A percentile compares a stretch with the other conserved stretches of the same genome.
These are phyloP conservation scores for Phytophthora podocarpi DNA, from an alignment of 352 stramenopile species.

Conservation along the genomic window DNA sequence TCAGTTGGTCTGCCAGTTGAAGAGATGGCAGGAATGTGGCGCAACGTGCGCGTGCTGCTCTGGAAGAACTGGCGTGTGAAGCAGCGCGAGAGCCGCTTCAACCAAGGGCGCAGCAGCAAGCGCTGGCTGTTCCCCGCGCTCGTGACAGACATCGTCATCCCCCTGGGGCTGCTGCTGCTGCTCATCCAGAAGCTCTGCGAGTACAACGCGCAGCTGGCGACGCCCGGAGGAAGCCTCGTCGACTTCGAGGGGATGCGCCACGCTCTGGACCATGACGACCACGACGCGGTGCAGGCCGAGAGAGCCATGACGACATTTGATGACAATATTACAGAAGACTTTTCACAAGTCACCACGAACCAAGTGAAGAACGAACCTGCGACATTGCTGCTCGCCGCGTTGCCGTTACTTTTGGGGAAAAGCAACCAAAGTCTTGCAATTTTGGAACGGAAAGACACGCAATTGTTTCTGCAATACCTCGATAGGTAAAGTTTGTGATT, in stretches of 20 bases:
- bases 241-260: slow-evolving; percentile 3
- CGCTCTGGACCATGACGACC: neutral
- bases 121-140: slow-evolving; percentile 74
- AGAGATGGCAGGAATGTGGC: slow-evolving; percentile 33
- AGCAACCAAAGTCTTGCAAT: slow-evolving; percentile 63
- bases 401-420: slow-evolving; percentile 60
- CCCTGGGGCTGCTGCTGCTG: slow-evolving; percentile 60
- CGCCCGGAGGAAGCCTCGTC: slow-evolving; percentile 4
- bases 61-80: slow-evolving; percentile 88
- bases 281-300: slow-evolving; percentile 14
- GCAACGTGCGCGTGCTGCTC: slow-evolving; percentile 60
- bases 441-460: slow-evolving; percentile 56
- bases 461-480: slow-evolving; percentile 55
- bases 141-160: slow-evolving; percentile 71
- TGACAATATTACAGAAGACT: slow-evolving; percentile 4
- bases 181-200: slow-evolving; percentile 62
- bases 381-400: slow-evolving; percentile 48
- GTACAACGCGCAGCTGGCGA: slow-evolving; percentile 50
- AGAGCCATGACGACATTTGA: neutral
- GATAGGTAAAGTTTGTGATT: slow-evolving; percentile 21
- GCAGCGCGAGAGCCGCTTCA: slow-evolving; percentile 79
- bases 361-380: slow-evolving; percentile 23
- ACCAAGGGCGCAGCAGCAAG: slow-evolving; percentile 38
- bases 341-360: too few species aligned
- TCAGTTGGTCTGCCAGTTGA: neutral